A percentile compares a stretch with the other conserved stretches of the same genome.
phyloP scores from a whole-genome alignment of 2,329 filamentous ascomycete genomes.

The Calonectria crousiana region DNA sequence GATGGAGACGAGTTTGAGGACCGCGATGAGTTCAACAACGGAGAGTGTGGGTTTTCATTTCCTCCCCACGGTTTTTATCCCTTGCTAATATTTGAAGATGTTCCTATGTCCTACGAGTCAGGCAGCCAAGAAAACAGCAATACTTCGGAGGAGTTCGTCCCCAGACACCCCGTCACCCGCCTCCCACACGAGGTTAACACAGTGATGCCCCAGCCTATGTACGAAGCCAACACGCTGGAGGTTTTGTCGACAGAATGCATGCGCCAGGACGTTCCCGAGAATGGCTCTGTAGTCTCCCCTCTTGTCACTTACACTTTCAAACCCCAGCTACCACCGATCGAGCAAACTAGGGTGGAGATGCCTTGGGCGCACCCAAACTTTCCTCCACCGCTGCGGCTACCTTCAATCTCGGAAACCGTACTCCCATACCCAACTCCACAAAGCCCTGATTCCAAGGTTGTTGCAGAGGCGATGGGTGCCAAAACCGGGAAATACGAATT shows the following conservation, averaged over 20 bases:
- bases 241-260: neutral
- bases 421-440: conserved; percentile 2
- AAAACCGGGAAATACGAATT: conserved; percentile 54
- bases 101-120: neutral
- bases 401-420: conserved; percentile 35
- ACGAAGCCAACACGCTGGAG: neutral
- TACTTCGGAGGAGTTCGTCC: neutral
- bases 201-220: neutral
- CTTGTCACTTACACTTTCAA: neutral
- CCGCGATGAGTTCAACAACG: conserved; percentile 38
- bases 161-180: neutral
- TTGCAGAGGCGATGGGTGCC: conserved; percentile 48
- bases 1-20: conserved; percentile 35
- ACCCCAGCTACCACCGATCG: conserved; percentile 23
- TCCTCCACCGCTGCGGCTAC: conserved; percentile 25
- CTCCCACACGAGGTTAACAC: neutral
- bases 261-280: neutral
- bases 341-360: neutral
- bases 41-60: conserved; percentile 25
- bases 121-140: neutral
- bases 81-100: conserved; percentile 32
- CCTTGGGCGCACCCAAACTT: neutral
- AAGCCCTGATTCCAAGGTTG: neutral
- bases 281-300: neutral
- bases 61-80: neutral